phyloP scores from a whole-genome alignment of 106 monocot genomes.

The Platanthera zijinensis region DNA sequence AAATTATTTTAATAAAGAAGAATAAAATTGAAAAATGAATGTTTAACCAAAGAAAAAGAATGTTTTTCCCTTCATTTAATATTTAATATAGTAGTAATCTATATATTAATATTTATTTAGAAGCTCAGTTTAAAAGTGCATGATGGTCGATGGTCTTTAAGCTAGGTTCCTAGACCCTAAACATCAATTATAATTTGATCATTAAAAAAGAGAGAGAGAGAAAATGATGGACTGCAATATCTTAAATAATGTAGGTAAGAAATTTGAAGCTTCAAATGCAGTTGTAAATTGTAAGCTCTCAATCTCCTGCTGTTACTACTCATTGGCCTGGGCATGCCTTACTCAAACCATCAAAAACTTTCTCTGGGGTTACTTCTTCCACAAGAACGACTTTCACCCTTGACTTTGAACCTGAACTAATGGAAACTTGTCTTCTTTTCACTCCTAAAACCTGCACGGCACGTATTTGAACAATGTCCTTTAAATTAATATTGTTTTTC shows the following conservation, averaged over 20 bases:
- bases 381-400: slow-evolving; percentile 85
- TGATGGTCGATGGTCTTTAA: too few relatives aligned
- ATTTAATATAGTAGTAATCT: too few relatives aligned
- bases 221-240: too few relatives aligned
- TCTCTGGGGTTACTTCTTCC: slow-evolving; percentile 46
- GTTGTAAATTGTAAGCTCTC: not conserved
- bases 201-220: not conserved
- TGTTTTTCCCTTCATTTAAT: too few relatives aligned
- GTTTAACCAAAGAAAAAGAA: too few relatives aligned
- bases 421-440: slow-evolving; percentile 78
- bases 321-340: slow-evolving; percentile 36
- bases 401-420: slow-evolving; percentile 90
- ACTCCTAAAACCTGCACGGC: slow-evolving; percentile 69
- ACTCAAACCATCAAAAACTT: slow-evolving; percentile 54
- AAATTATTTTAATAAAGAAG: too few relatives aligned
- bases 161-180: not conserved
- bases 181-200: not conserved
- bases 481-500: too few relatives aligned
- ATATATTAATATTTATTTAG: too few relatives aligned
- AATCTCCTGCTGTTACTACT: not conserved
- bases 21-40: too few relatives aligned
- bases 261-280: not conserved
- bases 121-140: too few relatives aligned
- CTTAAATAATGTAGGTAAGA: not conserved
- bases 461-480: not conserved